Conservation (phyloP, 495 filamentous ascomycete genomes). For the Penicillium desertorum region DNA sequence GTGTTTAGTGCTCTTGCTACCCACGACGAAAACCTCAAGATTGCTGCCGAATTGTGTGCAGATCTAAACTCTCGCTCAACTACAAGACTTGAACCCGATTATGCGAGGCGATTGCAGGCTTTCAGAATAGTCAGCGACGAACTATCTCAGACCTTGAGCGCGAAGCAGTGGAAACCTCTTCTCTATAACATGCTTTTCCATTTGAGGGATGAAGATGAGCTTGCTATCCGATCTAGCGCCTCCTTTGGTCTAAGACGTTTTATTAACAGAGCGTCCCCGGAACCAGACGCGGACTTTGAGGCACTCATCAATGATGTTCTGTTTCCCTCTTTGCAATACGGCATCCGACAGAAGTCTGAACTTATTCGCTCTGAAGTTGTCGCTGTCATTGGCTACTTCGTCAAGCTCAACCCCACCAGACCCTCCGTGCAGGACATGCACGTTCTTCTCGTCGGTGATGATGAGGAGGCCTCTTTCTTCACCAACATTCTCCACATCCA, state of each 20-base stretch:
- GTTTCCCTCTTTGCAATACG: constrained; percentile 72
- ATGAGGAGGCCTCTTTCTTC: constrained; percentile 92
- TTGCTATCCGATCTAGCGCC: constrained; percentile 81
- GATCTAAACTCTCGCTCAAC: constrained; percentile 75
- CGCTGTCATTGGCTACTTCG: constrained; percentile 70
- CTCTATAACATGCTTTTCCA: constrained; percentile 88
- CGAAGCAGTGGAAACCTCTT: constrained; percentile 87
- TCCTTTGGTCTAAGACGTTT: constrained; percentile 80
- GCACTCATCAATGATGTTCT: constrained; percentile 61
- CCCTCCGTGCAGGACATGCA: constrained; percentile 70
- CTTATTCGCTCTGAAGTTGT: constrained; percentile 80
- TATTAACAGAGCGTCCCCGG: constrained; percentile 55
- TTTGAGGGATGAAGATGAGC: constrained; percentile 82
- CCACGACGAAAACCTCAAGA: constrained; percentile 56
- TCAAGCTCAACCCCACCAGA: constrained; percentile 68
- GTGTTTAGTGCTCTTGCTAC: constrained; percentile 69
- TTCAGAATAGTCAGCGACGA: constrained; percentile 70
- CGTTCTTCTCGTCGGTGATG: constrained; percentile 67
- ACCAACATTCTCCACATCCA: constrained; percentile 89
- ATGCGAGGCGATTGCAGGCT: constrained; percentile 73
- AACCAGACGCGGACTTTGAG: constrained; percentile 40
- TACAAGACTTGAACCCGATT: constrained; percentile 76
- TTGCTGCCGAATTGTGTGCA: constrained; percentile 69
- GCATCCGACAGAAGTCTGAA: constrained; percentile 74
- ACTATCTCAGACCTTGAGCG: constrained; percentile 52